Evolutionary conservation across 2,329 filamentous ascomycete species (phyloP).

Genomic region (Hypoxylon sp.): DNA sequence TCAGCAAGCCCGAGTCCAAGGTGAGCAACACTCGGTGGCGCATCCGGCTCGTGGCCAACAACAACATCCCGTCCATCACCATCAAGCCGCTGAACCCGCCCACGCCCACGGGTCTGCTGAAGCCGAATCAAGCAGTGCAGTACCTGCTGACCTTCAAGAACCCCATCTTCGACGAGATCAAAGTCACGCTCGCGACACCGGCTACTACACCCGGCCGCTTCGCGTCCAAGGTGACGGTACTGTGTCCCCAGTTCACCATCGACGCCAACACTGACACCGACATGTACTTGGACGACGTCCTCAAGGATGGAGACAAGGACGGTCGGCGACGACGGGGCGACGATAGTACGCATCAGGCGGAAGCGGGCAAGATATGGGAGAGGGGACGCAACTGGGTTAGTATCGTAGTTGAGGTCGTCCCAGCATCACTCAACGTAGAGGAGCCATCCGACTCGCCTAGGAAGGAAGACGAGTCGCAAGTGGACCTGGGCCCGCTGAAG

Average conservation of each 20-base stretch:
- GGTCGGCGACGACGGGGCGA: constrained; percentile 58
- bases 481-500: constrained; percentile 64
- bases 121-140: constrained; percentile 75
- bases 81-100: constrained; percentile 71
- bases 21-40: constrained; percentile 90
- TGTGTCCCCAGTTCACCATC: constrained; percentile 95
- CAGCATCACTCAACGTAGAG: constrained; percentile 67
- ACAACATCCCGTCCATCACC: constrained; percentile 87
- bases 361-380: constrained; percentile 97
- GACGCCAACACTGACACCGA: constrained; percentile 89
- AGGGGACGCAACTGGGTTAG: constrained; percentile 94
- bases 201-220: constrained; percentile 83
- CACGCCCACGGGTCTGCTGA: constrained; percentile 59
- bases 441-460: constrained; percentile 50
- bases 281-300: constrained; percentile 88
- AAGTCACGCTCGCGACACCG: constrained; percentile 89
- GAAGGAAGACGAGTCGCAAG: constrained; percentile 55
- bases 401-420: constrained; percentile 90
- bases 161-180: constrained; percentile 91
- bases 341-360: constrained; percentile 71
- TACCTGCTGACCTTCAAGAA: constrained; percentile 94
- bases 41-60: constrained; percentile 89
- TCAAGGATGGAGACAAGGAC: constrained; percentile 69
- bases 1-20: constrained; percentile 94
- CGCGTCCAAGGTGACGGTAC: constrained; percentile 85